A percentile compares a stretch with the other conserved stretches of the same genome.
Evolutionary conservation across 257 asterid genomes (phyloP).

Genomic region (Mentha longifolia): DNA sequence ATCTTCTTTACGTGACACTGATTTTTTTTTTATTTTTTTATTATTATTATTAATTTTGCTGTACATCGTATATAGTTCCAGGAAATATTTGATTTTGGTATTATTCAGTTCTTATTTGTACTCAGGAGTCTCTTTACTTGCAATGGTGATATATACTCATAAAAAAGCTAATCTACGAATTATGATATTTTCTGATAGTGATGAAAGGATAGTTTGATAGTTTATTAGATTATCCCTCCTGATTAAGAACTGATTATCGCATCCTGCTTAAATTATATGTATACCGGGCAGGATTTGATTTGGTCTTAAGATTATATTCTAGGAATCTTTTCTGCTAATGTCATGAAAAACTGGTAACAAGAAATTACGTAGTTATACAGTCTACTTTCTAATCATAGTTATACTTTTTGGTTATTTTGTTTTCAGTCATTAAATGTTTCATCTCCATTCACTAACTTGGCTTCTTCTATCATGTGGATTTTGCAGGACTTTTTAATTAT

Average conservation of each 20-base stretch:
- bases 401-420: background rate
- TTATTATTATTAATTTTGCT: no score
- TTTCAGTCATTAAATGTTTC: slow-evolving; percentile 9
- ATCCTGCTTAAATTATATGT: background rate
- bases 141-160: background rate
- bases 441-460: slow-evolving; percentile 14
- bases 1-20: background rate
- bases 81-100: background rate
- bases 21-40: no score
- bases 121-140: background rate
- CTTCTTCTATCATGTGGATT: slow-evolving; percentile 10
- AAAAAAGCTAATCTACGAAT: slow-evolving; percentile 4
- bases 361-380: background rate
- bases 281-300: slow-evolving; percentile 15
- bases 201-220: slow-evolving; percentile 14
- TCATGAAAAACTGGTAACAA: slow-evolving; percentile 4
- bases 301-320: slow-evolving; percentile 1
- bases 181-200: background rate
- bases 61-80: background rate
- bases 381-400: slow-evolving; percentile 1
- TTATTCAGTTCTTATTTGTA: background rate
- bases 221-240: slow-evolving; percentile 11
- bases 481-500: slow-evolving; percentile 31
- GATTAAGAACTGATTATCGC: background rate
- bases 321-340: background rate